Evolutionary conservation across 2,329 filamentous ascomycete genomes (phyloP).

Genomic region (Didymella segeticola): DNA sequence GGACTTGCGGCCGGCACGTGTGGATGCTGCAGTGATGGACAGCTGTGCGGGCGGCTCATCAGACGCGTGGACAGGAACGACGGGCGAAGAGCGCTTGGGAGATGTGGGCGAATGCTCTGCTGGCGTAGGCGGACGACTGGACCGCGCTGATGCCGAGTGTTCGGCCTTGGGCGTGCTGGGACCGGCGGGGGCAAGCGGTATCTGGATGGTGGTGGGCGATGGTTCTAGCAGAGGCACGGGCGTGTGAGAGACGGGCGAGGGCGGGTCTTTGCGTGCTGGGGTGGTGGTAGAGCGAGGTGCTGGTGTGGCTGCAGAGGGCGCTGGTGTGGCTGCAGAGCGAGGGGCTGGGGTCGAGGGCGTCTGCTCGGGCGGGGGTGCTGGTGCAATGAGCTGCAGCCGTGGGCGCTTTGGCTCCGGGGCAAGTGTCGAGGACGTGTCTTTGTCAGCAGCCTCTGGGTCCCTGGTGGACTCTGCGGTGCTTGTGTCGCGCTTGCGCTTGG

Average conservation of each 20-base stretch:
- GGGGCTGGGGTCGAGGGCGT: constrained; percentile 14
- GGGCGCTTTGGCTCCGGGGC: constrained; percentile 43
- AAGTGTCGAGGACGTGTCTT: constrained; percentile 35
- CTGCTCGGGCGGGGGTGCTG: constrained; percentile 5
- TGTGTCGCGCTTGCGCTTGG: constrained; percentile 64
- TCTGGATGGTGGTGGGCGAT: constrained; percentile 34
- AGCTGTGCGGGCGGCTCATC: constrained; percentile 16
- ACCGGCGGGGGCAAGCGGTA: constrained; percentile 56
- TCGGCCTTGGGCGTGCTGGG: constrained; percentile 39
- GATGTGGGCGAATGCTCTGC: constrained; percentile 24
- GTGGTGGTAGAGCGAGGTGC: background rate
- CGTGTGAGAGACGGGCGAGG: constrained; percentile 23
- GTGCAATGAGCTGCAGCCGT: constrained; percentile 28
- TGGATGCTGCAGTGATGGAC: constrained; percentile 41
- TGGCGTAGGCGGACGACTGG: constrained; percentile 28
- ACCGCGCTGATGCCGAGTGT: constrained; percentile 18
- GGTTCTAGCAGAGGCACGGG: constrained; percentile 23
- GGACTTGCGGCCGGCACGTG: constrained; percentile 44
- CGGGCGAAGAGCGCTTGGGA: constrained; percentile 18
- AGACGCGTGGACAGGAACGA: background rate
- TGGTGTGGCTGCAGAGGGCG: constrained; percentile 17
- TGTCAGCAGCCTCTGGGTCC: constrained; percentile 34
- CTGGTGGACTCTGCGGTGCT: constrained; percentile 26
- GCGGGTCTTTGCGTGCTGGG: constrained; percentile 1
- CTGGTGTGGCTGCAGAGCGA: constrained; percentile 14